phyloP scores from a whole-genome alignment of 306 rosid species.

The Inga leiocalycina region DNA sequence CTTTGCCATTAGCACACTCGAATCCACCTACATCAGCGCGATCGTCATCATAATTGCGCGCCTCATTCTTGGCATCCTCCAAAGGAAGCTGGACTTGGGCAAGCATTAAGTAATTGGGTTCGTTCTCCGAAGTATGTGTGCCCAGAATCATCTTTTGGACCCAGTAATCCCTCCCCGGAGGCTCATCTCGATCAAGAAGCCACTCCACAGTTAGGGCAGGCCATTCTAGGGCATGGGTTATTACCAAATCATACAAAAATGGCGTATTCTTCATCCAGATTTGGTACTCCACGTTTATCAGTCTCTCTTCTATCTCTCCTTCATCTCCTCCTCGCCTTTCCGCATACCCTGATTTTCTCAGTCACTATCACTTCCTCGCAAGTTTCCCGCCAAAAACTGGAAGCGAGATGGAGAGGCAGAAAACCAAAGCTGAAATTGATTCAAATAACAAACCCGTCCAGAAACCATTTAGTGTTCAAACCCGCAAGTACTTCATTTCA shows the following conservation, averaged over 20 bases:
- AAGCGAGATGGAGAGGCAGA: neutral
- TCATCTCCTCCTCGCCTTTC: constrained; percentile 73
- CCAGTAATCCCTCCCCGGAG: constrained; percentile 71
- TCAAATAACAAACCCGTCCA: neutral
- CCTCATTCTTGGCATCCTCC: constrained; percentile 92
- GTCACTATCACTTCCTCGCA: neutral
- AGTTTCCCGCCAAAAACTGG: constrained; percentile 14
- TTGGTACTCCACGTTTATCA: constrained; percentile 81
- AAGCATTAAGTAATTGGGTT: constrained; percentile 94
- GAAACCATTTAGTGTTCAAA: neutral
- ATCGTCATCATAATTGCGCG: constrained; percentile 86
- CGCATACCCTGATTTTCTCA: constrained; percentile 41
- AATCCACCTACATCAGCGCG: constrained; percentile 82
- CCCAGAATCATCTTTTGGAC: constrained; percentile 82
- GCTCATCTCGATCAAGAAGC: constrained; percentile 74
- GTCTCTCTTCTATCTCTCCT: constrained; percentile 76
- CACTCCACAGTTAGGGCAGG: constrained; percentile 94
- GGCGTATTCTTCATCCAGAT: constrained; percentile 84
- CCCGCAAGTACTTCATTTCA: neutral
- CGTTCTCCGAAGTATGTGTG: constrained; percentile 93
- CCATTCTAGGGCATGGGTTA: constrained; percentile 87
- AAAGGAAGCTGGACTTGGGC: constrained; percentile 96
- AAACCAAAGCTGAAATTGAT: neutral
- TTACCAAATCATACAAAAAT: constrained; percentile 69
- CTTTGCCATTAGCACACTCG: constrained; percentile 92